These are phyloP conservation scores for Cryptococcus hybrid DNA, from an alignment of 1,284 basidiomycete species.

Conservation along the genomic window DNA sequence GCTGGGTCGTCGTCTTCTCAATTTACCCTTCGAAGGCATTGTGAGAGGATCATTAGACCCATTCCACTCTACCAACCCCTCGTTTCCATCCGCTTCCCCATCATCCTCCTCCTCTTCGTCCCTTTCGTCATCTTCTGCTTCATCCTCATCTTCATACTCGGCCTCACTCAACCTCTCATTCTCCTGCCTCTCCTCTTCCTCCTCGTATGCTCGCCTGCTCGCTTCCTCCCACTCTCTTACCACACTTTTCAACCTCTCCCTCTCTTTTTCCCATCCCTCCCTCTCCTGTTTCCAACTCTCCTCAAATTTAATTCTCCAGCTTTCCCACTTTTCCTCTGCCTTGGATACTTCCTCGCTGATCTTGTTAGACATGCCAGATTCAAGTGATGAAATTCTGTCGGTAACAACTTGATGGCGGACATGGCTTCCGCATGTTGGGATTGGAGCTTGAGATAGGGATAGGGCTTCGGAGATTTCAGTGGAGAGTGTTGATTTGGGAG, in stretches of 20 bases:
- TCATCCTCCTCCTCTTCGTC: conserved; percentile 42
- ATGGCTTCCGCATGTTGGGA: conserved; percentile 76
- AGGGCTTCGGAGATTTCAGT: conserved; percentile 75
- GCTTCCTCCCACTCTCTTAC: conserved; percentile 78
- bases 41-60: conserved; percentile 1
- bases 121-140: conserved; percentile 23
- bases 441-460: conserved; percentile 66
- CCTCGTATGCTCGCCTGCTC: conserved; percentile 52
- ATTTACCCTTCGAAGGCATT: conserved; percentile 4
- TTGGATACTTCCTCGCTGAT: conserved; percentile 55
- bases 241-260: conserved; percentile 69
- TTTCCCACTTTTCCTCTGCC: conserved; percentile 70
- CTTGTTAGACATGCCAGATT: conserved; percentile 52
- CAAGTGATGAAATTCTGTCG: conserved; percentile 53
- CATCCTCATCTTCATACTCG: conserved; percentile 33
- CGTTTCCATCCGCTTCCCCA: conserved; percentile 20
- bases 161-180: conserved; percentile 18
- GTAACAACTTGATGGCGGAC: conserved; percentile 73
- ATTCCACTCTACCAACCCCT: neutral
- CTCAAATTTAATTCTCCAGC: conserved; percentile 59
- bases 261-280: conserved; percentile 77
- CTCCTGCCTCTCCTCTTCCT: conserved; percentile 17
- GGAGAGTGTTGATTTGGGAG: conserved; percentile 65
- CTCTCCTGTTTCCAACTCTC: conserved; percentile 74
- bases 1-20: conserved; percentile 34